Percentiles rank a stretch among this genome's conserved stretches.
Conservation (phyloP, 345 rosid species). For the Brassica juncea region DNA sequence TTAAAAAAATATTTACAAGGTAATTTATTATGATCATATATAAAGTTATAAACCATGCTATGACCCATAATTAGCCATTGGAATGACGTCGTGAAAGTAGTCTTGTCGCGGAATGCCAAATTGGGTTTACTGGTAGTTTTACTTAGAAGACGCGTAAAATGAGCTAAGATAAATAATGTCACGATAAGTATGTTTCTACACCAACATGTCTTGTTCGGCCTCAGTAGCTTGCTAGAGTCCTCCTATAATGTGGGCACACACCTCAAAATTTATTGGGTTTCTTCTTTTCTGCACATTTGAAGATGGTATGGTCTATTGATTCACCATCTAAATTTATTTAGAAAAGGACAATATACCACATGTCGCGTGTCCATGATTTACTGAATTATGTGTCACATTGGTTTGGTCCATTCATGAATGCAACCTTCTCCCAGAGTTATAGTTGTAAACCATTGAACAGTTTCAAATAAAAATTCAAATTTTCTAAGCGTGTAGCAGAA, state of each 20-base stretch:
- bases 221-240: background rate
- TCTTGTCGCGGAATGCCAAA: background rate
- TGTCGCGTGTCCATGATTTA: background rate
- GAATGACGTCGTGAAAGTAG: no score
- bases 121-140: background rate
- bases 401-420: background rate
- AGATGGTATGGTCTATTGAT: background rate
- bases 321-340: background rate
- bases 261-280: background rate
- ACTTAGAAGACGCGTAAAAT: background rate
- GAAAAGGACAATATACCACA: background rate
- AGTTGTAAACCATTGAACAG: background rate
- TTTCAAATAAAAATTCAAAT: background rate
- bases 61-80: no score
- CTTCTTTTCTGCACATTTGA: background rate
- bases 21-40: conserved; percentile 13
- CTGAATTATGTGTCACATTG: background rate
- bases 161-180: background rate
- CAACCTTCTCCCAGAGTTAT: background rate
- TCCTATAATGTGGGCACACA: background rate
- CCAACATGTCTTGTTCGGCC: background rate
- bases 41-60: conserved; percentile 10
- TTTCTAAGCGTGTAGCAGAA: background rate
- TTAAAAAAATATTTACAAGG: background rate
- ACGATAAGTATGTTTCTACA: background rate